Evolutionary conservation across 1,284 basidiomycete genomes (phyloP), one percentile per base, ranked within the genome.

Genomic region (Naganishia sp.): DNA sequence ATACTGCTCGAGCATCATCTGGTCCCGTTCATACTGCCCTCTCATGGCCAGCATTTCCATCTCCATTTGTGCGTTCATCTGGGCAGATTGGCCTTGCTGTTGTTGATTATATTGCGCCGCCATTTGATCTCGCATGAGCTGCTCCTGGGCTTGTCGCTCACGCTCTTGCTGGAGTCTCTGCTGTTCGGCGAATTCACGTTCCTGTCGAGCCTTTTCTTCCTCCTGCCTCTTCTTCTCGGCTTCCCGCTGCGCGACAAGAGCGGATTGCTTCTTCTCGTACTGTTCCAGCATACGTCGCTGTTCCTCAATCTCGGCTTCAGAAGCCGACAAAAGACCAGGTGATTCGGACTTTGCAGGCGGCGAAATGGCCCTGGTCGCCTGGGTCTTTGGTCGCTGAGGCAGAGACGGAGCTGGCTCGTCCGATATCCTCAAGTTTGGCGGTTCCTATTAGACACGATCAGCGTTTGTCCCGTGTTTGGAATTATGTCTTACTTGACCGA

Each of bases 1-100:
- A 77, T 99, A 99, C 76, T 98, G 94, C 80, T 98, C 95, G 66
- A 99, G 83, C 81, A 99, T 87, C 74, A 99, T 90, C 79, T 99
- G 96, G 75, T 99, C 95, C 16, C 95, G 87, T 81, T 99, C 96
- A 78, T 94, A 99, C 78, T 99, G 96, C 0, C 95, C 94, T 63
- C 94, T 85, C 90, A 98, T 91, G 16, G 86, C 90, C 49, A 99
- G 85, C 67, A 98, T 83, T 79, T 99, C 91, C 65, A 91, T 85
- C 79, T 99, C 92, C 48, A 96, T 84, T 73, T 98, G 68, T 85
- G 84, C 71, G 88, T 88, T 71, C 73, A 87, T 86, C 76, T 88
- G 85, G 53, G 75, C 72, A n/a, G 77, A 72, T 69, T 81, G 79
- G 57, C 78, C 78, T 68, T 78, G 75, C 68, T 78, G 75, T 82